phyloP scores from a whole-genome alignment of 2,329 filamentous ascomycete genomes.

The Fusarium beomiforme region DNA sequence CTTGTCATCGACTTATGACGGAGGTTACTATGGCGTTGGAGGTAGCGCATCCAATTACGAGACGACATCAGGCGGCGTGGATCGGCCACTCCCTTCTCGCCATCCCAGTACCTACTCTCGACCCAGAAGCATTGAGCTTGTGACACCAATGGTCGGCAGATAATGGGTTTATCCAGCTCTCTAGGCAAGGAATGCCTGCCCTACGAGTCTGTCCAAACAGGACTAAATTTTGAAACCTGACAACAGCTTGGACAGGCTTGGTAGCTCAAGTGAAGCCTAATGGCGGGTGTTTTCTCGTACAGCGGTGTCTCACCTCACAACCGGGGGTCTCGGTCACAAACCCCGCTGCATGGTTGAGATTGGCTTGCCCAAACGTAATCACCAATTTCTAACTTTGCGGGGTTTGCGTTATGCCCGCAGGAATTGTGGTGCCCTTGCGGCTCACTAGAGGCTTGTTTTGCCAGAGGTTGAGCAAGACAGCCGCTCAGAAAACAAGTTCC shows the following conservation, averaged over 20 bases:
- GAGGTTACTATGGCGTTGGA: conserved; percentile 46
- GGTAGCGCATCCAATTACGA: conserved; percentile 53
- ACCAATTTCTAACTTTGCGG: conserved; percentile 37
- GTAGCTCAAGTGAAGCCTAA: conserved; percentile 11
- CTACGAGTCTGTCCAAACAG: conserved; percentile 10
- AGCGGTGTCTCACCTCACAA: conserved; percentile 16
- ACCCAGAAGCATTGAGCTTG: conserved; percentile 71
- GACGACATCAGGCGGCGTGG: conserved; percentile 50
- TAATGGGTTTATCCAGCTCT: conserved; percentile 42
- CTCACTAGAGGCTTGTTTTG: background rate
- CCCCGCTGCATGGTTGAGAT: conserved; percentile 29
- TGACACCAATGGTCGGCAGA: conserved; percentile 67
- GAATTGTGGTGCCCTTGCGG: conserved; percentile 25
- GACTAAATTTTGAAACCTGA: conserved; percentile 1
- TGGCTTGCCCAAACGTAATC: conserved; percentile 32
- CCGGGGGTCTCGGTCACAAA: conserved; percentile 23
- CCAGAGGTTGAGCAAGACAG: conserved; percentile 5
- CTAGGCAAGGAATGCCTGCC: background rate
- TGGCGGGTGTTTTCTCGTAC: background rate
- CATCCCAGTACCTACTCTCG: conserved; percentile 64
- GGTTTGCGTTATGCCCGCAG: conserved; percentile 37
- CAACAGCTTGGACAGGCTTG: conserved; percentile 12
- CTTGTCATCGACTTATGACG: conserved; percentile 65
- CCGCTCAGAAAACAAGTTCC: conserved; percentile 13
- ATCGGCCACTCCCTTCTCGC: conserved; percentile 67